Base-by-base conservation (phyloP, 164 flowering plant genomes). In the Magnolia changhungtana region DNA sequence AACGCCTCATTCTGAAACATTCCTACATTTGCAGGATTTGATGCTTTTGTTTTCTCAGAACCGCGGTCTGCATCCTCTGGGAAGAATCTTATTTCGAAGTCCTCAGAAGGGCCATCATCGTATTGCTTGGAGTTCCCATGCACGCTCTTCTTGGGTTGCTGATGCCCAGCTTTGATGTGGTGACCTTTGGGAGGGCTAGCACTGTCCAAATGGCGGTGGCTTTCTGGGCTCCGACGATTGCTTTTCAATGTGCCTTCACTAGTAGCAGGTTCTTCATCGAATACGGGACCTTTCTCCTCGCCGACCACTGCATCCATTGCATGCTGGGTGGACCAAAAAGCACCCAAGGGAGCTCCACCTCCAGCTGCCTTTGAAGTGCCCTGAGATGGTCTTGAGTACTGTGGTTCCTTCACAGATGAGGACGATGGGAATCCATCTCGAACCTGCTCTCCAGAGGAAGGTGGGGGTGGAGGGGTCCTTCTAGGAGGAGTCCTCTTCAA, bases 321-420 rank as follows among this genome's bases (percentile, higher is more conserved):
- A 84, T 96, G 98, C 74, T 85, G 90, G 63, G 94, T 90, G 71
- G 93, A 86, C 98, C 98, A 96, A 83, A 96, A 96, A 50, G 96
- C 91, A 81, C 99, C 99, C 63, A 94, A 69, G 7, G 86, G 84
- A 63, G 86, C 86, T 11, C 83, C 82, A 79, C 80, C 81, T 67
- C 86, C 90, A 77, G 80, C 80, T 29, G 76, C 80, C 73, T 68
- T 83, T 5, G 89, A 70, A 61, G 77, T 59, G 51, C 55, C 72
- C 27, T 58, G 76, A 20, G 50, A 21, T 29, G 59, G 19, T 59
- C 37, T 75, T 52, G 50, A 19, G 19, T 68, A 27, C 24, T 69
- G 59, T 58, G 50, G 27, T 0, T 72, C 74, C 27, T 72, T 52
- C 4, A 55, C 21, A 23, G 74, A 72, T 23, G 14, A 14, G 37